Percentiles rank a stretch among this genome's conserved stretches.
Evolutionary conservation across 441 rosid genomes (phyloP).

Genomic region (Cnidoscolus chayamansa): DNA sequence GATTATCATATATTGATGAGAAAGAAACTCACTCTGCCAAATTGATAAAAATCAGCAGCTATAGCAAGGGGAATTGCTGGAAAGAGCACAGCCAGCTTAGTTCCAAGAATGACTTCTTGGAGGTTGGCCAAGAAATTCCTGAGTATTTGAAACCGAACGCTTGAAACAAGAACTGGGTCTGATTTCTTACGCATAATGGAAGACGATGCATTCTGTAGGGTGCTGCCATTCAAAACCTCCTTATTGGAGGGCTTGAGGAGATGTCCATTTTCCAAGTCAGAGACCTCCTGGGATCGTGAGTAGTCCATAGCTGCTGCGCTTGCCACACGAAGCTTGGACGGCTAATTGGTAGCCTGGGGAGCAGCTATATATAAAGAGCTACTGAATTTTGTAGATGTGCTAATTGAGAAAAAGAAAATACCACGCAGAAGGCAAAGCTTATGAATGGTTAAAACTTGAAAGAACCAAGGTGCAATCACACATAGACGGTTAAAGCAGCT

Average conservation of each 20-base stretch:
- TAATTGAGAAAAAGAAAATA: too few relatives aligned
- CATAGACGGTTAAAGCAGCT: constrained; percentile 25
- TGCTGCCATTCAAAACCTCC: constrained; percentile 32
- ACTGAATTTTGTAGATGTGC: neutral
- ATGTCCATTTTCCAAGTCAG: constrained; percentile 37
- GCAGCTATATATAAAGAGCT: neutral
- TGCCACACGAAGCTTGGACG: too few relatives aligned
- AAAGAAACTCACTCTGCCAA: constrained; percentile 48
- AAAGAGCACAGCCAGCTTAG: constrained; percentile 69
- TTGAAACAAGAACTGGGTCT: constrained; percentile 47
- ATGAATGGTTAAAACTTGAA: too few relatives aligned
- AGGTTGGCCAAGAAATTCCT: constrained; percentile 51
- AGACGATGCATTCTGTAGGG: constrained; percentile 55
- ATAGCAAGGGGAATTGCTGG: constrained; percentile 76
- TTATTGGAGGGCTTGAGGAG: neutral
- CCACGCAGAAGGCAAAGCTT: too few relatives aligned
- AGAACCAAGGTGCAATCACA: neutral
- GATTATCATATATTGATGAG: neutral
- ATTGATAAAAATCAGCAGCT: constrained; percentile 41
- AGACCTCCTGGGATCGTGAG: neutral
- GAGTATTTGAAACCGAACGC: constrained; percentile 38
- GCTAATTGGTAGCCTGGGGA: too few relatives aligned
- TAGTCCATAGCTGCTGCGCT: neutral
- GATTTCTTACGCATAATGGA: constrained; percentile 63
- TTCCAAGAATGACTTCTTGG: constrained; percentile 71